These are phyloP conservation scores for Jatropha multifida DNA, from an alignment of 441 rosid genomes.

Conservation along the genomic window DNA sequence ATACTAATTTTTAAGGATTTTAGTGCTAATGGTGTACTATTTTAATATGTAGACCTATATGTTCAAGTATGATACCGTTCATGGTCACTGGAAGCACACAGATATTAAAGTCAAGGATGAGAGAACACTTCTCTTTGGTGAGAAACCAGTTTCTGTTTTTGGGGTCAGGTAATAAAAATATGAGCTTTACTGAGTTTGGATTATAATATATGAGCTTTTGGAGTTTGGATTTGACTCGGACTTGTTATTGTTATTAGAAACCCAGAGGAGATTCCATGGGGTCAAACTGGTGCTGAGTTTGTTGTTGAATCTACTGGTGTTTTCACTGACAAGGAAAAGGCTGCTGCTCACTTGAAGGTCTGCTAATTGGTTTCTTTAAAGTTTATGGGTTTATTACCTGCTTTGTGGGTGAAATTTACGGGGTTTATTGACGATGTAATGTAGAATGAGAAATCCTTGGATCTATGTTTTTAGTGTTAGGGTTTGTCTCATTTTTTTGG, in stretches of 20 bases:
- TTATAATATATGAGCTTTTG: background rate
- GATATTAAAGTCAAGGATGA: slow-evolving; percentile 73
- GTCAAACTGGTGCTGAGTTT: slow-evolving; percentile 59
- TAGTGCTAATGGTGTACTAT: background rate
- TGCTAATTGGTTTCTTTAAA: background rate
- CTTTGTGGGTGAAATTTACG: background rate
- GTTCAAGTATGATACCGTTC: slow-evolving; percentile 94
- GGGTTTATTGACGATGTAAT: background rate
- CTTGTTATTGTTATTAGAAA: slow-evolving; percentile 40
- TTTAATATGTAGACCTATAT: slow-evolving; percentile 59
- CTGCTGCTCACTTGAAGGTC: slow-evolving; percentile 90
- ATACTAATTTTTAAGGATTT: background rate
- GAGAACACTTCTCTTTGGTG: slow-evolving; percentile 84
- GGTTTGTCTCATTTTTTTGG: background rate
- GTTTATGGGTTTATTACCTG: background rate
- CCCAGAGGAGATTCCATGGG: slow-evolving; percentile 99
- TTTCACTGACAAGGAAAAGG: slow-evolving; percentile 89
- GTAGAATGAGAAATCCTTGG: background rate
- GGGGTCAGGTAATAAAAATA: slow-evolving; percentile 46
- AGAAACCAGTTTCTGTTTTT: slow-evolving; percentile 72
- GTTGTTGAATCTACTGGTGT: slow-evolving; percentile 83
- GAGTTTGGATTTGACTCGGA: too few relatives aligned
- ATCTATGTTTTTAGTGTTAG: background rate
- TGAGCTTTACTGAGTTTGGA: too few relatives aligned
- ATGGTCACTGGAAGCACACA: slow-evolving; percentile 85